phyloP scores from a whole-genome alignment of 257 asterid species.

The Salvia rosmarinus region DNA sequence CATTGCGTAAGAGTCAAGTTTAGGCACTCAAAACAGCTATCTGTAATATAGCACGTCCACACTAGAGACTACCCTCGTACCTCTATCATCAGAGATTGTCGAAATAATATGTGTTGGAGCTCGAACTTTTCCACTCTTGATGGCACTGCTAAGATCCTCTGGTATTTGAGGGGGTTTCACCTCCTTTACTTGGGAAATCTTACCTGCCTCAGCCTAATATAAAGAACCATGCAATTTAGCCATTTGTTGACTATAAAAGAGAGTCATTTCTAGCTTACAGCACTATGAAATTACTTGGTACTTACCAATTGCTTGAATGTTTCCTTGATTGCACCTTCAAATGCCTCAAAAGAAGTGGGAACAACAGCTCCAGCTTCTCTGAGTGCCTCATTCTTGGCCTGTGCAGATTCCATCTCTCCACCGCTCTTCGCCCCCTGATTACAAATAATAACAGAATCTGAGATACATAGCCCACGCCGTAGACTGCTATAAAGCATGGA shows the following conservation, averaged over 20 bases:
- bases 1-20: conserved; percentile 25
- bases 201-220: conserved; percentile 71
- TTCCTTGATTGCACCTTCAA: conserved; percentile 84
- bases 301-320: conserved; percentile 77
- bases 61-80: conserved; percentile 40
- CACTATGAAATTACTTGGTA: no score
- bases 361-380: conserved; percentile 94
- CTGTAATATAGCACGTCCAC: not conserved
- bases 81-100: conserved; percentile 98
- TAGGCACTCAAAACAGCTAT: conserved; percentile 23
- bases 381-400: conserved; percentile 96
- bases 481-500: not conserved
- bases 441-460: conserved; percentile 8
- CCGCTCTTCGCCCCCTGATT: conserved; percentile 99
- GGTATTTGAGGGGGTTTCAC: conserved; percentile 95
- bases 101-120: conserved; percentile 99
- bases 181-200: conserved; percentile 79
- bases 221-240: conserved; percentile 17
- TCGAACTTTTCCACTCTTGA: conserved; percentile 96
- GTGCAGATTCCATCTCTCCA: conserved; percentile 98
- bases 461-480: conserved; percentile 17
- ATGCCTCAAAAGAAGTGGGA: conserved; percentile 96
- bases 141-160: conserved; percentile 88
- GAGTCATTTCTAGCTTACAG: no score
- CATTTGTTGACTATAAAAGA: no score